Percentiles rank a stretch among this genome's conserved stretches.
These are phyloP conservation scores for Suhomyces sp. DNA, from an alignment of 805 yeast species.

Conservation along the genomic window DNA sequence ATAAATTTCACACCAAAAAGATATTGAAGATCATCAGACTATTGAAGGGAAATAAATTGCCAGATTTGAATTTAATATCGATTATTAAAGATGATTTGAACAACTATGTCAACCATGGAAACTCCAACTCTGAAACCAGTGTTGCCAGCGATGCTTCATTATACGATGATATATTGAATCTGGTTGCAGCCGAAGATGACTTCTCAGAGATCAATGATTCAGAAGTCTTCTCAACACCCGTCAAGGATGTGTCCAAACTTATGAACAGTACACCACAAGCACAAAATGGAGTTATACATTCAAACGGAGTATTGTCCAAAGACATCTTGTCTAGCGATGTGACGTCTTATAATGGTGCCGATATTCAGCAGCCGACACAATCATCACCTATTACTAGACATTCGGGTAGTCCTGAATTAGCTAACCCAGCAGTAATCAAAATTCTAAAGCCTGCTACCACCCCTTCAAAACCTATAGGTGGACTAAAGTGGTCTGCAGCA, in stretches of 20 bases:
- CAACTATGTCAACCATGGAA: slow-evolving; percentile 30
- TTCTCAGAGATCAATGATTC: slow-evolving; percentile 12
- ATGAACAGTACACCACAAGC: neutral
- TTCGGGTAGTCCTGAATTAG: slow-evolving; percentile 23
- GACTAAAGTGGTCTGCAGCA: slow-evolving; percentile 55
- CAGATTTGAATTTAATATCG: slow-evolving; percentile 29
- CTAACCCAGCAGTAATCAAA: slow-evolving; percentile 40
- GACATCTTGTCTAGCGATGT: slow-evolving; percentile 2
- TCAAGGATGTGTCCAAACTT: slow-evolving; percentile 3
- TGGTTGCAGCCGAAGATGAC: slow-evolving; percentile 12
- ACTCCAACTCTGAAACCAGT: slow-evolving; percentile 34
- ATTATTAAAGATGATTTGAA: slow-evolving; percentile 40
- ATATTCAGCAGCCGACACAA: neutral
- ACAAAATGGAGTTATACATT: neutral
- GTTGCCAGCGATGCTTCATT: slow-evolving; percentile 37
- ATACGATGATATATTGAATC: slow-evolving; percentile 40
- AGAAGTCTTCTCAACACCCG: slow-evolving; percentile 9
- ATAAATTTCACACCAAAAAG: slow-evolving; percentile 38
- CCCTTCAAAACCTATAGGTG: slow-evolving; percentile 53
- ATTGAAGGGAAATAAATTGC: slow-evolving; percentile 25
- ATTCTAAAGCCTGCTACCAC: slow-evolving; percentile 54
- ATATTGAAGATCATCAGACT: slow-evolving; percentile 29
- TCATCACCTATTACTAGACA: slow-evolving; percentile 11
- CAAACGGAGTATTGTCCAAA: neutral
- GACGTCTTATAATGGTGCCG: neutral